phyloP scores from a whole-genome alignment of 495 filamentous ascomycete genomes.

The Hypoxylon cercidicola region DNA sequence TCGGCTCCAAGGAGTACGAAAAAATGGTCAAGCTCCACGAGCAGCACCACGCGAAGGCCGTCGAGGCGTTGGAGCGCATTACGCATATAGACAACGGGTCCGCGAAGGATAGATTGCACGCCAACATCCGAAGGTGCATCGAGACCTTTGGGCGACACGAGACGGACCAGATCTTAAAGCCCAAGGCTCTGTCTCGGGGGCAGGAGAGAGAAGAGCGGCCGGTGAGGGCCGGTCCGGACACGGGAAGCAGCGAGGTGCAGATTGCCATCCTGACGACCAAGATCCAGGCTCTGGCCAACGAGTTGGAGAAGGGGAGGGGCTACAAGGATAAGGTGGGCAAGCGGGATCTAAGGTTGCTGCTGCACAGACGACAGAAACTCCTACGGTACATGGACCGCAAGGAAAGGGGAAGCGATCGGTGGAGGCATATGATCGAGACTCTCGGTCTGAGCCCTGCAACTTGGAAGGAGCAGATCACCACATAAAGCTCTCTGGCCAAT shows the following conservation, averaged over 20 bases:
- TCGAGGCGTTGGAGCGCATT: conserved; percentile 79
- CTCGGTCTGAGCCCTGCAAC: conserved; percentile 87
- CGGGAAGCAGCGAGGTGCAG: conserved; percentile 94
- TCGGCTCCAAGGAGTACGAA: conserved; percentile 60
- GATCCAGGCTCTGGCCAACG: conserved; percentile 80
- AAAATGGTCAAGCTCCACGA: conserved; percentile 50
- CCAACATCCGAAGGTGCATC: conserved; percentile 84
- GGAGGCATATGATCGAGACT: conserved; percentile 81
- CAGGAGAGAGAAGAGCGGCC: conserved; percentile 61
- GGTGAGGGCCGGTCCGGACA: conserved; percentile 85
- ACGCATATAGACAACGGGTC: conserved; percentile 76
- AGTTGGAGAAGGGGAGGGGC: conserved; percentile 63
- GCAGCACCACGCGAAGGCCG: conserved; percentile 62
- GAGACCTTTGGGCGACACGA: conserved; percentile 89
- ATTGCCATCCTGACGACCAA: conserved; percentile 96
- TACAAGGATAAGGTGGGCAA: conserved; percentile 91
- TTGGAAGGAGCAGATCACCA: conserved; percentile 85
- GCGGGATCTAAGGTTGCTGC: conserved; percentile 83
- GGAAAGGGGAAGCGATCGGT: conserved; percentile 90
- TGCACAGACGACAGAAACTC: conserved; percentile 90
- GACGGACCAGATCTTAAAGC: conserved; percentile 76
- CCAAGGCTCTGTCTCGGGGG: conserved; percentile 56
- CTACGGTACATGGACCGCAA: conserved; percentile 85
- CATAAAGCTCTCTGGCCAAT: conserved; percentile 56
- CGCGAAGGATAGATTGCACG: conserved; percentile 77